Evolutionary conservation across 169 alveolate species (phyloP).

Genomic region (Babesia caballi): DNA sequence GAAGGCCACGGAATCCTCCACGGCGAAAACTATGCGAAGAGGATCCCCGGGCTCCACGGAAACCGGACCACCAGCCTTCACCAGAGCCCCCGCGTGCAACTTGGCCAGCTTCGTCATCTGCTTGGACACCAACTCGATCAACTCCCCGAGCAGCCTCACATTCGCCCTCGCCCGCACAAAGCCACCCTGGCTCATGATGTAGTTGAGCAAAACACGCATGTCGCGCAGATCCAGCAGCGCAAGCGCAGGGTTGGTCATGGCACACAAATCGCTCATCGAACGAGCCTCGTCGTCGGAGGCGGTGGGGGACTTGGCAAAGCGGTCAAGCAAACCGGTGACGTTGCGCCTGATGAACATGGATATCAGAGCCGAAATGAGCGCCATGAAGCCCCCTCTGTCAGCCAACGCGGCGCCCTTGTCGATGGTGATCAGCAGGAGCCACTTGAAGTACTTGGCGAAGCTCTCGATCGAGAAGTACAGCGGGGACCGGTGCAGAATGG

Average conservation of each 20-base stretch:
- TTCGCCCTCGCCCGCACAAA: constrained; percentile 17
- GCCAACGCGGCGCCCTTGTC: constrained; percentile 62
- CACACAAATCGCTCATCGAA: constrained; percentile 37
- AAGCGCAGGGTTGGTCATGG: constrained; percentile 16
- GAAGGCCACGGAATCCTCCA: constrained; percentile 18
- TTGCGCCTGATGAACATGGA: constrained; percentile 33
- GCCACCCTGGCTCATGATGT: constrained; percentile 22
- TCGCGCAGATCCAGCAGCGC: constrained; percentile 42
- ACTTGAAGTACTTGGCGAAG: constrained; percentile 67
- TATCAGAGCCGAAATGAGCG: constrained; percentile 18
- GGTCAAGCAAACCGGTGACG: background rate
- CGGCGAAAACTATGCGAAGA: background rate
- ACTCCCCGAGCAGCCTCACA: constrained; percentile 8
- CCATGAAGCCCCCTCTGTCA: constrained; percentile 14
- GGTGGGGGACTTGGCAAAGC: background rate
- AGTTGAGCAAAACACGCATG: constrained; percentile 6
- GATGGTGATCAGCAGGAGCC: constrained; percentile 66
- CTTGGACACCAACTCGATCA: background rate
- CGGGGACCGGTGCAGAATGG: constrained; percentile 66
- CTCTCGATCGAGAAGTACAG: constrained; percentile 47
- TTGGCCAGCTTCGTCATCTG: constrained; percentile 26
- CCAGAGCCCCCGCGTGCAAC: background rate
- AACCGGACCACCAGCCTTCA: background rate
- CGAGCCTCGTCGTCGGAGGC: constrained; percentile 1
- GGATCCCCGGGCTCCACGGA: background rate